Base-by-base conservation (phyloP, 306 rosid genomes). In the Chamaecrista fasciculata region DNA sequence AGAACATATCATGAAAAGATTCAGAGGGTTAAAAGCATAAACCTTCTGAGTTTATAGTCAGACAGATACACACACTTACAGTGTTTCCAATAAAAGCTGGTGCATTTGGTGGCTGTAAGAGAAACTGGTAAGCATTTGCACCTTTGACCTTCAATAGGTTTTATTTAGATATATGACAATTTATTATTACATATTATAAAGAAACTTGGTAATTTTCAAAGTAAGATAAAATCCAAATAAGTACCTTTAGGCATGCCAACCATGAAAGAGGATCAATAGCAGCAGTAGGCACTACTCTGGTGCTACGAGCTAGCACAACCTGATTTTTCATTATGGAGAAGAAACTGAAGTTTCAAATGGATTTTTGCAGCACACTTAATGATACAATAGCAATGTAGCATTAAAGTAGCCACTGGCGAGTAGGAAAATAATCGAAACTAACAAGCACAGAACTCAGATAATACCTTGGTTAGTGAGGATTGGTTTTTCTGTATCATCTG, bases 221-320 rank as follows among this genome's bases (percentile, higher is more conserved):
- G 9, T 19, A 37, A 59, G 77, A 77, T 18, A 55, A 62, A 59
- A 70, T 19, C 11, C 10, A 26, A 75, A 29, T 72, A 26, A 75
- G 25, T 72, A 88, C 98, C 97, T 82, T 86, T 74, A 94, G 82
- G 78, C 89, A 88, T 62, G 92, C 87, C 68, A 94, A 62, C 95
- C 96, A 94, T 21, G 79, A 67, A 43, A 88, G 69, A 33, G 99
- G 96, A 76, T 91, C 91, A 24, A 94, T 83, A 75, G 80, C 82
- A 49, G 79, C 67, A 52, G 86, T 71, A 12, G 99, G 86, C 64
- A 85, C 84, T 29, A 94, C 86, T 85, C 91, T 86, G 75, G 92
- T 94, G 80, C 95, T 91, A 15, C 99, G 87, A 25, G 96, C 96
- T 26, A 94, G 92, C 44, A 94, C 99, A 60, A 94, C 99, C 99